Evolutionary conservation across 1,284 basidiomycete genomes (phyloP).

Genomic region (Thelephora terrestris): DNA sequence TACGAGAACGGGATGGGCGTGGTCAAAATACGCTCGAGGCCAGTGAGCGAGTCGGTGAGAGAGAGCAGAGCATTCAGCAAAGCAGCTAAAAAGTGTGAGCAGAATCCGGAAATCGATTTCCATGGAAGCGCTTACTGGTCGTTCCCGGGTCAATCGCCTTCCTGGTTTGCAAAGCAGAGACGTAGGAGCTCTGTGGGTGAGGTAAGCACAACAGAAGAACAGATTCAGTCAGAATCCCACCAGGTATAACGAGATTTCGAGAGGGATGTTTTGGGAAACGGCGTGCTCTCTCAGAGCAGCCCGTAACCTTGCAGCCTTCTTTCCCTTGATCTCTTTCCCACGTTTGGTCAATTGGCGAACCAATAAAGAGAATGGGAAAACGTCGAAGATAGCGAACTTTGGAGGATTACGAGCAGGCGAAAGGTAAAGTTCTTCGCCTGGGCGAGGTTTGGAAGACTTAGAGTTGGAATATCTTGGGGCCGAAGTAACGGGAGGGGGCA

Average conservation of each 20-base stretch:
- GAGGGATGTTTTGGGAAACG: conserved; percentile 57
- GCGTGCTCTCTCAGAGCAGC: conserved; percentile 36
- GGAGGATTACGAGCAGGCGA: conserved; percentile 53
- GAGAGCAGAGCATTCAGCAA: conserved; percentile 42
- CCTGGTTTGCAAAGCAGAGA: conserved; percentile 47
- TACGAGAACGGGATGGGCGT: conserved; percentile 78
- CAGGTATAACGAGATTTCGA: conserved; percentile 67
- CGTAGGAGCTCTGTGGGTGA: conserved; percentile 46
- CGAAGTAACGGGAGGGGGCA: conserved; percentile 26
- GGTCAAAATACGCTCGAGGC: conserved; percentile 67
- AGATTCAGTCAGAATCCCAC: conserved; percentile 27
- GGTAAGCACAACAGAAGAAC: background rate
- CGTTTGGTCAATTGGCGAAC: conserved; percentile 34
- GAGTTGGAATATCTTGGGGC: conserved; percentile 4
- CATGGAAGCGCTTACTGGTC: conserved; percentile 33
- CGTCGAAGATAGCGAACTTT: conserved; percentile 49
- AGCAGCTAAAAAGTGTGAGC: conserved; percentile 29
- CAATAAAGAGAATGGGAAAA: conserved; percentile 62
- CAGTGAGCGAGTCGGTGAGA: conserved; percentile 59
- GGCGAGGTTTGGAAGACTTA: conserved; percentile 5
- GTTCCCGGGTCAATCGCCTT: conserved; percentile 59
- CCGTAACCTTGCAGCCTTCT: conserved; percentile 43
- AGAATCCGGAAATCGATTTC: background rate
- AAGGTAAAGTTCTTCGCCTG: conserved; percentile 33
- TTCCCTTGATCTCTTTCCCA: conserved; percentile 41